Conservation (phyloP, 495 filamentous ascomycete genomes). For the Penicillium mononematosum region DNA sequence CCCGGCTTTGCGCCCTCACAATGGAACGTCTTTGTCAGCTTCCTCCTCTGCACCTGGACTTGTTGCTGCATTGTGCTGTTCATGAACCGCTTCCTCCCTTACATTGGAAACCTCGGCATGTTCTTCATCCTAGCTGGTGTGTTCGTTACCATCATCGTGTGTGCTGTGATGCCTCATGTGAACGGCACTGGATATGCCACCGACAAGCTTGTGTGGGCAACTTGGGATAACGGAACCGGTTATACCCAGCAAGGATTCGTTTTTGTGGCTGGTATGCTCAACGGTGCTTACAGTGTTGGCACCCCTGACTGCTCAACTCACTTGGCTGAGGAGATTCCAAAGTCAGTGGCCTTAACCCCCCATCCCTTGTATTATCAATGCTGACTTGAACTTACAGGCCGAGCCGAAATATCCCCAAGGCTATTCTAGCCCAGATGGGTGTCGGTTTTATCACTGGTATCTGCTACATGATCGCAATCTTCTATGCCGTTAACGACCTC, state of each 20-base stretch:
- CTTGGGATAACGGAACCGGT: constrained; percentile 65
- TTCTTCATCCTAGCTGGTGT: constrained; percentile 69
- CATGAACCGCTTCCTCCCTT: constrained; percentile 64
- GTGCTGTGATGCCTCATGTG: constrained; percentile 67
- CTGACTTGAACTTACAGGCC: constrained; percentile 26
- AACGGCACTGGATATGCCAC: constrained; percentile 49
- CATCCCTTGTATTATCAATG: background rate
- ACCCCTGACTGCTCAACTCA: constrained; percentile 76
- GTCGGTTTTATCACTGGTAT: constrained; percentile 52
- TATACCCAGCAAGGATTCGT: constrained; percentile 70
- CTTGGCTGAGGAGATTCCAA: constrained; percentile 78
- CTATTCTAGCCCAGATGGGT: constrained; percentile 48
- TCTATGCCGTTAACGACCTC: constrained; percentile 51
- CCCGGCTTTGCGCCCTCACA: constrained; percentile 57
- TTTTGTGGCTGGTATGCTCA: constrained; percentile 78
- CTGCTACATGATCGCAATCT: constrained; percentile 52
- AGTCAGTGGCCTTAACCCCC: constrained; percentile 35
- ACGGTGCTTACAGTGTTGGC: constrained; percentile 82
- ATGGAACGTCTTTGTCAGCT: constrained; percentile 77
- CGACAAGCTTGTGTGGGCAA: constrained; percentile 59
- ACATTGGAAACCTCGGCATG: constrained; percentile 64
- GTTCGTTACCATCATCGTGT: constrained; percentile 69
- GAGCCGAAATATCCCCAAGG: constrained; percentile 50
- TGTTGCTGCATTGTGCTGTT: constrained; percentile 65
- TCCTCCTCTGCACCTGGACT: constrained; percentile 66